phyloP scores from a whole-genome alignment of 2,329 filamentous ascomycete species.

The Penicillium brasilianum region DNA sequence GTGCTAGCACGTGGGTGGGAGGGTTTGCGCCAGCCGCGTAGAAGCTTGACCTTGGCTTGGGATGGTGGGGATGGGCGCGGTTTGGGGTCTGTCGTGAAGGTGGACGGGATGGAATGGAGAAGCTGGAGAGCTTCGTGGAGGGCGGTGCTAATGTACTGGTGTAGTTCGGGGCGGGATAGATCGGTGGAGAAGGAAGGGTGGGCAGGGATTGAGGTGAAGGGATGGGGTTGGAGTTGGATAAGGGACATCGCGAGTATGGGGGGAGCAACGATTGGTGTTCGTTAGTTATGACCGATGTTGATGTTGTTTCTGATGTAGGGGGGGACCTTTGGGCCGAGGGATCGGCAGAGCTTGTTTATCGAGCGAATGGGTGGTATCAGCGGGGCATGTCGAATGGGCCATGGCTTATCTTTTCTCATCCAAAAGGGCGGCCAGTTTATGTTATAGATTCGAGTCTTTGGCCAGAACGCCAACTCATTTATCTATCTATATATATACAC shows the following conservation, averaged over 20 bases:
- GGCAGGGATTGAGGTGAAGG: conserved; percentile 36
- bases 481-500: neutral
- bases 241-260: conserved; percentile 26
- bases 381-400: neutral
- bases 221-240: conserved; percentile 34
- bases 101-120: conserved; percentile 34
- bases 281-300: neutral
- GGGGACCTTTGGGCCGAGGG: conserved; percentile 6
- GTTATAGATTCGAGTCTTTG: neutral
- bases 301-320: neutral
- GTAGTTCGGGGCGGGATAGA: conserved; percentile 25
- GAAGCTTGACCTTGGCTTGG: conserved; percentile 38
- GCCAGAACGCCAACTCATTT: neutral
- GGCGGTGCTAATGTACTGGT: conserved; percentile 29
- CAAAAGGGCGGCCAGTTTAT: neutral
- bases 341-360: conserved; percentile 23
- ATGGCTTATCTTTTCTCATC: conserved; percentile 1
- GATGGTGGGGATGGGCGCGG: conserved; percentile 37
- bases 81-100: conserved; percentile 36
- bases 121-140: conserved; percentile 38
- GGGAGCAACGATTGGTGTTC: neutral
- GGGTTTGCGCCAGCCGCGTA: conserved; percentile 21
- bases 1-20: neutral
- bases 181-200: conserved; percentile 34
- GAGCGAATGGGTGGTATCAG: conserved; percentile 5